Percentiles rank a stretch among this genome's conserved stretches.
These are phyloP conservation scores for Gymnopus androsaceus DNA, from an alignment of 1,284 basidiomycete species.

Conservation along the genomic window DNA sequence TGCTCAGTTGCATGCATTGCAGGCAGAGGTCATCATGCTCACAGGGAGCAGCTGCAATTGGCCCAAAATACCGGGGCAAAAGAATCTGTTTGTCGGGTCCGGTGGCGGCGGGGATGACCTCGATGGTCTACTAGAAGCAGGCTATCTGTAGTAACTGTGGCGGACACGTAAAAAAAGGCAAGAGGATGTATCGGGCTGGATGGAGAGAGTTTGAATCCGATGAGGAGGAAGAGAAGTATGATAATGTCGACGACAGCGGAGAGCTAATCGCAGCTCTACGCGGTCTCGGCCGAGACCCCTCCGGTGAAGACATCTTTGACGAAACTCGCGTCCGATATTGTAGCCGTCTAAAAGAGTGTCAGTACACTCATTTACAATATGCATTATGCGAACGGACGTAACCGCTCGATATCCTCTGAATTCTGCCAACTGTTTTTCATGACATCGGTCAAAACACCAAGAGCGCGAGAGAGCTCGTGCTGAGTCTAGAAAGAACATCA, in stretches of 20 bases:
- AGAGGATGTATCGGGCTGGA: slow-evolving; percentile 15
- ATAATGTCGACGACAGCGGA: slow-evolving; percentile 23
- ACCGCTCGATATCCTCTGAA: slow-evolving; percentile 87
- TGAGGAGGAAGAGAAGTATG: no score
- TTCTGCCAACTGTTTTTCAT: slow-evolving; percentile 87
- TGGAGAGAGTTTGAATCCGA: no score
- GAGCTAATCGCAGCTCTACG: slow-evolving; percentile 50
- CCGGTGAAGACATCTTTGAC: slow-evolving; percentile 58
- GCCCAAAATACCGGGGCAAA: background rate
- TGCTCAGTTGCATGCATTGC: slow-evolving; percentile 17
- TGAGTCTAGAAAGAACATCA: slow-evolving; percentile 54
- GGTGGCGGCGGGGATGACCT: background rate
- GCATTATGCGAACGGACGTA: slow-evolving; percentile 54
- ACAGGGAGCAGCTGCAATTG: slow-evolving; percentile 4
- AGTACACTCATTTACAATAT: slow-evolving; percentile 14
- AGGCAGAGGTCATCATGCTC: slow-evolving; percentile 16
- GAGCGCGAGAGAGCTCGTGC: slow-evolving; percentile 71
- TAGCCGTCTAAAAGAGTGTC: slow-evolving; percentile 67
- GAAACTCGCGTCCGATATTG: slow-evolving; percentile 76
- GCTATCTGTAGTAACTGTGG: slow-evolving; percentile 14
- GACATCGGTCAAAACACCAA: slow-evolving; percentile 77
- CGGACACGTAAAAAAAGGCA: slow-evolving; percentile 24
- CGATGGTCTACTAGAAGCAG: background rate
- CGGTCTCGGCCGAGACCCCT: slow-evolving; percentile 31
- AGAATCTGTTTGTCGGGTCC: background rate